These are phyloP conservation scores for Madurella mycetomatis DNA, from an alignment of 2,329 filamentous ascomycete genomes.

Conservation along the genomic window DNA sequence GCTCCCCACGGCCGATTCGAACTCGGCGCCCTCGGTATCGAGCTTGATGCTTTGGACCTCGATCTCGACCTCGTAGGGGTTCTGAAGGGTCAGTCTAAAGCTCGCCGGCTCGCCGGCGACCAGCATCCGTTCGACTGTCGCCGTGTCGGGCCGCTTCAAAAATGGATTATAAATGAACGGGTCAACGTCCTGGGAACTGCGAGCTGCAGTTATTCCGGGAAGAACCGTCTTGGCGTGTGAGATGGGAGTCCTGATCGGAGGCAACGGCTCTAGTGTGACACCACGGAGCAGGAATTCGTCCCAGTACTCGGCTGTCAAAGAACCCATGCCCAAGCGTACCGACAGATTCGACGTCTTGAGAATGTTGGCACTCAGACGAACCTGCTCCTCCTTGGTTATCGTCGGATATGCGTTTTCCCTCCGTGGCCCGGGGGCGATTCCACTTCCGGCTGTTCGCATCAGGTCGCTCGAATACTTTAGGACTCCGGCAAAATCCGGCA, in stretches of 20 bases:
- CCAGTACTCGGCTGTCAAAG: constrained; percentile 84
- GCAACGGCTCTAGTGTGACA: constrained; percentile 63
- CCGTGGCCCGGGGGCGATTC: constrained; percentile 67
- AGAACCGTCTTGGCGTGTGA: constrained; percentile 57
- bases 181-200: constrained; percentile 60
- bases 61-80: constrained; percentile 88
- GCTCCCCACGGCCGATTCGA: constrained; percentile 61
- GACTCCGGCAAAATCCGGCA: constrained; percentile 90
- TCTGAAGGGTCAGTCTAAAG: constrained; percentile 83
- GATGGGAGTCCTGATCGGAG: constrained; percentile 58
- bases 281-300: constrained; percentile 88
- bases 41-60: constrained; percentile 79
- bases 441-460: constrained; percentile 74
- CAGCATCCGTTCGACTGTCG: constrained; percentile 61
- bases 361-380: constrained; percentile 79
- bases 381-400: constrained; percentile 77
- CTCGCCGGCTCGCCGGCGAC: constrained; percentile 73
- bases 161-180: constrained; percentile 97
- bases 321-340: constrained; percentile 64
- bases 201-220: constrained; percentile 45
- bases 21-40: constrained; percentile 67
- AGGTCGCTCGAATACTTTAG: constrained; percentile 81
- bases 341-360: constrained; percentile 77
- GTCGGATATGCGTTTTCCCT: constrained; percentile 65
- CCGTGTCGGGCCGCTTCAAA: constrained; percentile 60